phyloP scores from a whole-genome alignment of 768 basidiomycete genomes.

The Naganishia onofrii region DNA sequence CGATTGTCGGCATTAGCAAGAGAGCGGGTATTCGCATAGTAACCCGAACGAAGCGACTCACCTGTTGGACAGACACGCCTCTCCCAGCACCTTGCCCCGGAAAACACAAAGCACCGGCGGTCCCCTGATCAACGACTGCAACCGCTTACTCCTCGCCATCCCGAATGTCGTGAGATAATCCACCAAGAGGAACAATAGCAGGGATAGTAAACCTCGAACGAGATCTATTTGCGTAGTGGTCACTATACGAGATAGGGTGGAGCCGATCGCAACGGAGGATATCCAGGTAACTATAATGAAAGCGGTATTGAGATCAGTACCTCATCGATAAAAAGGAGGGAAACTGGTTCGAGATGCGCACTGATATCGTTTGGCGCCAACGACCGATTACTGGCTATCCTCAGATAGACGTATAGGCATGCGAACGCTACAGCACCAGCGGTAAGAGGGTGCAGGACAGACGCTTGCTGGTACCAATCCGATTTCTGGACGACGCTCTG shows the following conservation, averaged over 20 bases:
- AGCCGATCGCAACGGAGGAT: constrained; percentile 2
- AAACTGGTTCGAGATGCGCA: not conserved
- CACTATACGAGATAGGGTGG: not conserved
- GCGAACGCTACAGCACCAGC: constrained; percentile 3
- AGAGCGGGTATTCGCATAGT: too few species aligned
- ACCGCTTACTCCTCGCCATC: constrained; percentile 3
- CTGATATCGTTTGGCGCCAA: constrained; percentile 11
- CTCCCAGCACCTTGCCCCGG: constrained; percentile 1
- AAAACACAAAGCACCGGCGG: constrained; percentile 7
- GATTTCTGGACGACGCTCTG: not conserved
- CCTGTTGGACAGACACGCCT: not conserved
- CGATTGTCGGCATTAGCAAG: not conserved
- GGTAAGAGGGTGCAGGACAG: constrained; percentile 12
- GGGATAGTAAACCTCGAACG: constrained; percentile 1
- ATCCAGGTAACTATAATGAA: constrained; percentile 16
- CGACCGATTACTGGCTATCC: not conserved
- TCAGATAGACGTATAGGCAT: not conserved
- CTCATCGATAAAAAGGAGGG: not conserved
- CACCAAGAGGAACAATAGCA: constrained; percentile 10
- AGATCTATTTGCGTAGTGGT: not conserved
- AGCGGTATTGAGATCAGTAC: too few species aligned
- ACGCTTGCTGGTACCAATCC: constrained; percentile 14
- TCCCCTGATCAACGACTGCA: not conserved
- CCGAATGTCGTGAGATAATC: constrained; percentile 8
- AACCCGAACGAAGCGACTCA: not conserved